A percentile compares a stretch with the other conserved stretches of the same genome.
Evolutionary conservation across 352 stramenopile genomes (phyloP).

Genomic region (Globisporangium barbulae): DNA sequence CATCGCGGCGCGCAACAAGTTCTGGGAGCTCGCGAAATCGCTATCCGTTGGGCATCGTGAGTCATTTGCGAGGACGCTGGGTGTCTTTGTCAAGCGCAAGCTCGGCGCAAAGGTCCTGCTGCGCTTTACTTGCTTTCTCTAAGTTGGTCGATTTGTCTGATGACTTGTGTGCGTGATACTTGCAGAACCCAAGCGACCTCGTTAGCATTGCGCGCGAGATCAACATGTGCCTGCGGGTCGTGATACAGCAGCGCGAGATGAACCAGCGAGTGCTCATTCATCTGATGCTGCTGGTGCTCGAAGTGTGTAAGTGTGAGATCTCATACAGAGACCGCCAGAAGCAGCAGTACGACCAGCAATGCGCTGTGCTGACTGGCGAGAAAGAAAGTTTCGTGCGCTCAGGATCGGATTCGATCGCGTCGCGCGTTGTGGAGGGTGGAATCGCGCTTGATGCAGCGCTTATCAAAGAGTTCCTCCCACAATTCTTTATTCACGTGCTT

Average conservation of each 20-base stretch:
- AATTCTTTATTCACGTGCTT: conserved; percentile 38
- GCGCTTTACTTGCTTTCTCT: neutral
- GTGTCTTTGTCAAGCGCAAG: conserved; percentile 37
- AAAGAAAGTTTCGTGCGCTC: conserved; percentile 8
- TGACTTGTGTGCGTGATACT: neutral
- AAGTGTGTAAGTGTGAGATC: conserved; percentile 29
- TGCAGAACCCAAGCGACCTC: neutral
- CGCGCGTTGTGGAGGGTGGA: conserved; percentile 29
- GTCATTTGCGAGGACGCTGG: conserved; percentile 32
- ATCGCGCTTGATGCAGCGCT: conserved; percentile 28
- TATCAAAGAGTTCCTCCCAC: conserved; percentile 19
- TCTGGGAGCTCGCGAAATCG: conserved; percentile 36
- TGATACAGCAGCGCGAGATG: conserved; percentile 30
- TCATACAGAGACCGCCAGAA: conserved; percentile 33
- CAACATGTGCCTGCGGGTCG: conserved; percentile 29
- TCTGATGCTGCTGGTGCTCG: conserved; percentile 33
- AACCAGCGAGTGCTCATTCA: conserved; percentile 27
- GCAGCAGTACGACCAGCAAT: conserved; percentile 19
- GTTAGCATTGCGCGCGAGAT: conserved; percentile 28
- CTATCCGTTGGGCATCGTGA: conserved; percentile 18
- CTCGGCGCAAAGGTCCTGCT: conserved; percentile 21
- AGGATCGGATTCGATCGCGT: conserved; percentile 27
- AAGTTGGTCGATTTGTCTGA: neutral
- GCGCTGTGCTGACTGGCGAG: neutral
- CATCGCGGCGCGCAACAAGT: conserved; percentile 28